These are phyloP conservation scores for Niveomyces coronatus DNA, from an alignment of 2,329 filamentous ascomycete genomes.

Conservation along the genomic window DNA sequence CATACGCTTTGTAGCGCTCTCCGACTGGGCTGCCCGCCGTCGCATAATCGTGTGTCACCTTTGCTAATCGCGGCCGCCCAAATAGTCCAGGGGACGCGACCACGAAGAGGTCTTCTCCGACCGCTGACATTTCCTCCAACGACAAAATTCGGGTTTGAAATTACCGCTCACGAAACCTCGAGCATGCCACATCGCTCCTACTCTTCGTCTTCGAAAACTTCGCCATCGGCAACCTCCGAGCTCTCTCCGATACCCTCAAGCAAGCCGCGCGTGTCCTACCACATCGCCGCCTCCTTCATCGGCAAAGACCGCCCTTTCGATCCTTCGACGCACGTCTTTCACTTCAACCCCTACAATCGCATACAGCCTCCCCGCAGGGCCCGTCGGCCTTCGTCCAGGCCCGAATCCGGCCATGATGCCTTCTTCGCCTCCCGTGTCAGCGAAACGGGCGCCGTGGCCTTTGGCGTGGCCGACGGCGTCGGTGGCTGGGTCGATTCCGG, in stretches of 20 bases:
- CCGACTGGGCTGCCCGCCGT: too few species aligned
- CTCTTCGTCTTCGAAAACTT: slow-evolving; percentile 5
- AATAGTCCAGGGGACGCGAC: background rate
- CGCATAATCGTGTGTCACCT: too few species aligned
- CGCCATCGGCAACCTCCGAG: slow-evolving; percentile 14
- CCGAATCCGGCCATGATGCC: slow-evolving; percentile 84
- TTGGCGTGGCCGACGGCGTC: slow-evolving; percentile 89
- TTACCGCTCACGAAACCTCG: background rate
- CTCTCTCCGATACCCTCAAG: background rate
- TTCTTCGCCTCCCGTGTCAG: slow-evolving; percentile 87
- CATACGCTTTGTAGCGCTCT: too few species aligned
- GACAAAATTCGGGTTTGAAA: background rate
- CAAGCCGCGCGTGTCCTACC: slow-evolving; percentile 46
- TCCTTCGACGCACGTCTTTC: slow-evolving; percentile 57
- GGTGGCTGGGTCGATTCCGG: slow-evolving; percentile 91
- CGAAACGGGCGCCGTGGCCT: slow-evolving; percentile 59
- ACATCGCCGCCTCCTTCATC: slow-evolving; percentile 64
- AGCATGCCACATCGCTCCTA: slow-evolving; percentile 2
- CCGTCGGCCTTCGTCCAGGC: slow-evolving; percentile 36
- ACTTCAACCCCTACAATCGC: slow-evolving; percentile 57
- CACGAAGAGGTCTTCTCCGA: slow-evolving; percentile 4
- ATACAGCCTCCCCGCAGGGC: slow-evolving; percentile 39
- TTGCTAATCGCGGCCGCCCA: too few species aligned
- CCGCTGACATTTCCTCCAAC: background rate
- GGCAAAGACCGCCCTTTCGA: slow-evolving; percentile 62